Evolutionary conservation across 371 early-diverging fungal genomes (phyloP).

Genomic region (Rhizomucor miehei): DNA sequence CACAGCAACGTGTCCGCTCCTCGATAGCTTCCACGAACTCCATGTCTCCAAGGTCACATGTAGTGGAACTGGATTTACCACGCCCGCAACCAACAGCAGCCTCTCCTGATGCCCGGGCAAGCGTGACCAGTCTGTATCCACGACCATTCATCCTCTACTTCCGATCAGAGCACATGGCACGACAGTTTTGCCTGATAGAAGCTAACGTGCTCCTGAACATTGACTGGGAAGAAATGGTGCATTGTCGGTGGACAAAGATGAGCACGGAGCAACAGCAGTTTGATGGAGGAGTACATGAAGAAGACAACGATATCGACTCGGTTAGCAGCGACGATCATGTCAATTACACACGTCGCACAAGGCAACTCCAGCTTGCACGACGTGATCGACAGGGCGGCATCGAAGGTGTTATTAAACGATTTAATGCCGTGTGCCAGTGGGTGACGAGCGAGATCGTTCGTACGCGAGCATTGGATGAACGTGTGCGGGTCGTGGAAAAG

Average conservation of each 20-base stretch:
- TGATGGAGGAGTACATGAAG: slow-evolving; percentile 5
- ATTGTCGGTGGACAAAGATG: slow-evolving; percentile 62
- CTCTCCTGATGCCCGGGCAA: not conserved
- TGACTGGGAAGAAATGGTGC: slow-evolving; percentile 65
- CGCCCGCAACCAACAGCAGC: slow-evolving; percentile 6
- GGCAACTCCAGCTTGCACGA: slow-evolving; percentile 13
- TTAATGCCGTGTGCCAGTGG: slow-evolving; percentile 73
- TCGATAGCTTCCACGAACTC: too few species aligned
- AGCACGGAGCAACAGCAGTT: not conserved
- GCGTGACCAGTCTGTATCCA: slow-evolving; percentile 2
- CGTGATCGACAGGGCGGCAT: slow-evolving; percentile 36
- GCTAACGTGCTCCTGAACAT: slow-evolving; percentile 46
- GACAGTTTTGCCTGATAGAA: slow-evolving; percentile 64
- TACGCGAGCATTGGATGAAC: slow-evolving; percentile 46
- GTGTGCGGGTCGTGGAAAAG: slow-evolving; percentile 68
- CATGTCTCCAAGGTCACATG: too few species aligned
- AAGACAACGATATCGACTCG: slow-evolving; percentile 7
- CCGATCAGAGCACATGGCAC: slow-evolving; percentile 57
- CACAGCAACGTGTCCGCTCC: not conserved
- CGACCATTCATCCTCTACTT: slow-evolving; percentile 42
- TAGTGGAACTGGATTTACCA: slow-evolving; percentile 5
- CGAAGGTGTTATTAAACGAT: slow-evolving; percentile 61
- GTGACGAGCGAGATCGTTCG: slow-evolving; percentile 67
- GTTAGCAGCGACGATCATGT: slow-evolving; percentile 8
- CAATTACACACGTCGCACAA: slow-evolving; percentile 16